These are phyloP conservation scores for Starmerella floricola DNA, from an alignment of 805 yeast species.

Conservation along the genomic window DNA sequence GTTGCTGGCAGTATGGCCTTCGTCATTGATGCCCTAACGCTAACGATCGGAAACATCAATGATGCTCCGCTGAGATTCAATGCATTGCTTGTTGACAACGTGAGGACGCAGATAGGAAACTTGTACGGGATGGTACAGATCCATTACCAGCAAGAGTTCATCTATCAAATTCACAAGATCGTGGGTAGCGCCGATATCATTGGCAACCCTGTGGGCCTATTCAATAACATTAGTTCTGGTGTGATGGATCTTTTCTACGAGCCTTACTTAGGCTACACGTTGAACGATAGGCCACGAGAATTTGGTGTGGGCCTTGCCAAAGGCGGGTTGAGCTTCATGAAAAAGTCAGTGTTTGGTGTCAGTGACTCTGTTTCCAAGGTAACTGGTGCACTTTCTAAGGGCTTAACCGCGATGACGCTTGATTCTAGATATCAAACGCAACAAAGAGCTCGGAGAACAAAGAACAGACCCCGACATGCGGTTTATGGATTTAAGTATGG, in stretches of 20 bases:
- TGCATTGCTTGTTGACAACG: constrained; percentile 76
- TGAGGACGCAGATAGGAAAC: constrained; percentile 71
- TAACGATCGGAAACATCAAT: constrained; percentile 94
- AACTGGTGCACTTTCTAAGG: constrained; percentile 90
- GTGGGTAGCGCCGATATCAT: constrained; percentile 92
- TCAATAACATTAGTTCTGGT: constrained; percentile 87
- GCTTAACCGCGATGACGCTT: constrained; percentile 79
- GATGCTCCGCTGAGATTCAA: constrained; percentile 91
- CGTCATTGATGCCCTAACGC: constrained; percentile 72
- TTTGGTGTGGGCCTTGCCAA: constrained; percentile 90
- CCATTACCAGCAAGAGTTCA: constrained; percentile 84
- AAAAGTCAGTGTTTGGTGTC: constrained; percentile 87
- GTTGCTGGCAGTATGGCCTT: constrained; percentile 29
- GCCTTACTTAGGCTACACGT: constrained; percentile 89
- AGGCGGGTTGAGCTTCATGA: constrained; percentile 87
- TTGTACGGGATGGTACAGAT: constrained; percentile 58
- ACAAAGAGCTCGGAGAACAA: constrained; percentile 58
- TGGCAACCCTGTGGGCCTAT: constrained; percentile 95
- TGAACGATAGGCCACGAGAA: constrained; percentile 93
- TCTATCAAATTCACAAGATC: constrained; percentile 82
- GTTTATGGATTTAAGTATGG: constrained; percentile 74
- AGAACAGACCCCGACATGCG: constrained; percentile 76
- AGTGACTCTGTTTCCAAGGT: constrained; percentile 88
- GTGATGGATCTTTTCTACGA: constrained; percentile 93
- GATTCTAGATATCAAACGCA: constrained; percentile 74